Evolutionary conservation across 768 basidiomycete genomes (phyloP).

Genomic region (Serendipita sp.): DNA sequence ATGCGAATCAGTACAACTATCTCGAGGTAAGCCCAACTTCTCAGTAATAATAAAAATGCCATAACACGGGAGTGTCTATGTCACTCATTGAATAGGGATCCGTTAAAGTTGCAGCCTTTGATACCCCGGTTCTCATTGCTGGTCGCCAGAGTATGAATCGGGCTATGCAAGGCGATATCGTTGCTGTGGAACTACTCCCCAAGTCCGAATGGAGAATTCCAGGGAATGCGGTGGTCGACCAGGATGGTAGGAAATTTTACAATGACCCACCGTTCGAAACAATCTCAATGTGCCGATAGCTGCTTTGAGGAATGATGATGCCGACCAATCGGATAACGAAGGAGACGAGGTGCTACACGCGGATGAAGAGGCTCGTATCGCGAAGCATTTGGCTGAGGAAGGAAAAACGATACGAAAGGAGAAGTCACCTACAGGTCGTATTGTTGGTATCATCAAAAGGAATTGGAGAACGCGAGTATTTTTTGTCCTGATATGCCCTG

Average conservation of each 20-base stretch:
- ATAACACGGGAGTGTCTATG: too few relatives aligned
- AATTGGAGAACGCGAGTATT: slow-evolving; percentile 84
- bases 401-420: slow-evolving; percentile 27
- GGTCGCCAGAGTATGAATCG: slow-evolving; percentile 94
- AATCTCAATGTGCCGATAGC: slow-evolving; percentile 26
- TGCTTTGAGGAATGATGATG: slow-evolving; percentile 75
- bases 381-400: slow-evolving; percentile 20
- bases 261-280: neutral
- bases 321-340: slow-evolving; percentile 45
- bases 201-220: slow-evolving; percentile 87
- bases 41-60: neutral
- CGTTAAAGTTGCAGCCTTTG: slow-evolving; percentile 56
- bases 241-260: slow-evolving; percentile 47
- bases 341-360: slow-evolving; percentile 20
- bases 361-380: slow-evolving; percentile 31
- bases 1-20: slow-evolving; percentile 90
- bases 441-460: slow-evolving; percentile 85
- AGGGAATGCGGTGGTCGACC: slow-evolving; percentile 84
- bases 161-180: slow-evolving; percentile 83
- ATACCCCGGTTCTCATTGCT: slow-evolving; percentile 66
- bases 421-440: slow-evolving; percentile 77
- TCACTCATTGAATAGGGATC: slow-evolving; percentile 40
- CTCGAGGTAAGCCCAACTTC: slow-evolving; percentile 54
- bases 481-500: neutral
- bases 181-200: slow-evolving; percentile 76